Base-by-base conservation (phyloP, 495 filamentous ascomycete genomes). In the Aspergillus avenaceus region DNA sequence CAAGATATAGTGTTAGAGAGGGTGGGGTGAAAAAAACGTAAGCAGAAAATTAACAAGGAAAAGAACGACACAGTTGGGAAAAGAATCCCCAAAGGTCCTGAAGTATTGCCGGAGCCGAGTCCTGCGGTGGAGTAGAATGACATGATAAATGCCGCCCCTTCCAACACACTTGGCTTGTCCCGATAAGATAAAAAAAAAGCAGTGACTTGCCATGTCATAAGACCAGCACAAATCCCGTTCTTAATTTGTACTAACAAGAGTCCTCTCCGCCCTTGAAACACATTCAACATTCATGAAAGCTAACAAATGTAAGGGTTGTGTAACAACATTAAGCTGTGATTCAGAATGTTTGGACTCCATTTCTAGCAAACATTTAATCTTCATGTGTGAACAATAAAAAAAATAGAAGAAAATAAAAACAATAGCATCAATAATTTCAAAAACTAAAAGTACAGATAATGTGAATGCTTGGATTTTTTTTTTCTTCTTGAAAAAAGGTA, bases 391-490 rank as follows among this genome's bases (percentile, higher is more conserved):
- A 57, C 55, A 62, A 49, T 44, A 52, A 37, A 37, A 40, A 45
- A 44, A 48, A 42, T 53, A 63, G 36, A 47, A 31, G 53, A 58
- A 60, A 52, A 65, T 44, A 55, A 52, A 58, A 45, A 59, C 53
- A 60, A 53, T 49, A 58, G 55, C 57, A 52, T 47, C 43, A 47
- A 45, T 56, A 49, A 58, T 56, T 53, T 59, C 48, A 34, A 37
- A 49, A 38, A 38, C 16, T 38, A 56, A 59, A 40, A 49, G 31
- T 53, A 59, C 62, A 51, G 62, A 47, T n/a, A n/a, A n/a, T n/a
- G 59, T 49, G 59, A 55, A 59, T 49, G 47, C 54, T 51, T 58
- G 51, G 26, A 28, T 31, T 49, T 52, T 41, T 44, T 37, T 32
- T 19, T 6, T n/a, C n/a, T n/a, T n/a, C n/a, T n/a, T n/a, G n/a